Base-by-base conservation (phyloP, 106 monocot species). In the Iris macrosiphon region DNA sequence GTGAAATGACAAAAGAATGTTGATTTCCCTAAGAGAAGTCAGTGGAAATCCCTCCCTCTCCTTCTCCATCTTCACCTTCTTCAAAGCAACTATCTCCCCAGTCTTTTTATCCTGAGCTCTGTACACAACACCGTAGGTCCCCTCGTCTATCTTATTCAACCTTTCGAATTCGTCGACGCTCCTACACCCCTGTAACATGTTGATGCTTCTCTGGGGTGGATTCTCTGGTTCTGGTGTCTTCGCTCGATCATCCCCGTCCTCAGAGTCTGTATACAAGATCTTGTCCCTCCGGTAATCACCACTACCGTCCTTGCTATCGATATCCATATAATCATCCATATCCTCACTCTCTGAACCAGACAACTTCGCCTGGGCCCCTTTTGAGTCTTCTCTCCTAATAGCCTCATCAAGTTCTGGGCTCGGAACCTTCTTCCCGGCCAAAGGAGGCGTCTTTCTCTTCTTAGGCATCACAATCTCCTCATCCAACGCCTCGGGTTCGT, bases 61-160 rank as follows among this genome's bases (percentile, higher is more conserved):
- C 83, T 76, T 83, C 70, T 84, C 89, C 89, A 89, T 89, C 73
- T 89, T 84, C 26, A 89, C 79, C 71, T 89, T 89, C 73, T 89
- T 89, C 64, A 89, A 33, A 27, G 89, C 89, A 42, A 89, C 89
- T 18, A 83, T 62, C 17, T 84, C 89, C 20, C 76, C 73, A 4
- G 73, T 83, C 63, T 70, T 84, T 66, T 80, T 83, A 68, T 83
- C 89, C 66, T 61, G 79, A 24, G 89, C 89, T 65, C 83, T 75
- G 43, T 73, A 89, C 17, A 89, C 89, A 67, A 89, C 73, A 11
- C 89, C 89, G 38, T 89, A 83, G 52, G 79, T 84, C 14, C 89
- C 89, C 62, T 89, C 89, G 52, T 84, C 65, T 20, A 89, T 84
- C 64, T 84, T 89, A 51, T 89, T 84, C 38, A 83, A 63, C 52